Evolutionary conservation across 2,329 filamentous ascomycete species (phyloP).

Genomic region (Falciphora oryzae): DNA sequence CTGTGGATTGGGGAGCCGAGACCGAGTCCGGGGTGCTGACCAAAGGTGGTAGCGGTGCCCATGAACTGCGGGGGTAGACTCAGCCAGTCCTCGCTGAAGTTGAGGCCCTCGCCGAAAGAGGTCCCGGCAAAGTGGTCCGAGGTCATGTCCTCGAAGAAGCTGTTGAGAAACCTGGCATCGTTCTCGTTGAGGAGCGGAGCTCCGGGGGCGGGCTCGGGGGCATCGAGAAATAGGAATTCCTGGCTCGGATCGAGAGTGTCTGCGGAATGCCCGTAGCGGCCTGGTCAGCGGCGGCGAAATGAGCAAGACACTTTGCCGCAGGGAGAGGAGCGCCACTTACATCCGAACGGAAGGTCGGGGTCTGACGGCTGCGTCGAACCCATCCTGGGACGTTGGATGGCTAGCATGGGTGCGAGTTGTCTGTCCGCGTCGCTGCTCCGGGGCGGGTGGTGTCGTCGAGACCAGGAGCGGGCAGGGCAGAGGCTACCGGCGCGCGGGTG

Average conservation of each 20-base stretch:
- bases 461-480: constrained; percentile 4
- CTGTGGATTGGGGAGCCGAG: constrained; percentile 22
- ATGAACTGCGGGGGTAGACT: constrained; percentile 60
- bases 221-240: constrained; percentile 40
- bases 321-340: constrained; percentile 39
- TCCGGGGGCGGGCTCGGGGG: constrained; percentile 59
- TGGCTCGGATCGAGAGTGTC: constrained; percentile 40
- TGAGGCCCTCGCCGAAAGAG: constrained; percentile 45
- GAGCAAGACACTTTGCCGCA: constrained; percentile 11
- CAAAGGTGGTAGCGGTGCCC: constrained; percentile 59
- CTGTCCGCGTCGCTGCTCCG: neutral
- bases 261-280: constrained; percentile 34
- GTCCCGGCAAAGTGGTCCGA: constrained; percentile 43
- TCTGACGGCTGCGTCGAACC: constrained; percentile 51
- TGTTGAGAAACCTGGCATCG: constrained; percentile 31
- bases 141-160: constrained; percentile 50
- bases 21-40: constrained; percentile 39
- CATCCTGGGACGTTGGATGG: constrained; percentile 52
- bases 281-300: constrained; percentile 9
- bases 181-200: constrained; percentile 57
- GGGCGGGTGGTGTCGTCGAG: neutral
- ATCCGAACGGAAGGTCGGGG: constrained; percentile 58
- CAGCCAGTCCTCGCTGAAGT: constrained; percentile 46
- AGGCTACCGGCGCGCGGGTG: constrained; percentile 6
- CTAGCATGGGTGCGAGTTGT: constrained; percentile 48